Percentiles rank a stretch among this genome's conserved stretches.
Evolutionary conservation across 1,139 yeast species (phyloP).

Genomic region (Candida sp.): DNA sequence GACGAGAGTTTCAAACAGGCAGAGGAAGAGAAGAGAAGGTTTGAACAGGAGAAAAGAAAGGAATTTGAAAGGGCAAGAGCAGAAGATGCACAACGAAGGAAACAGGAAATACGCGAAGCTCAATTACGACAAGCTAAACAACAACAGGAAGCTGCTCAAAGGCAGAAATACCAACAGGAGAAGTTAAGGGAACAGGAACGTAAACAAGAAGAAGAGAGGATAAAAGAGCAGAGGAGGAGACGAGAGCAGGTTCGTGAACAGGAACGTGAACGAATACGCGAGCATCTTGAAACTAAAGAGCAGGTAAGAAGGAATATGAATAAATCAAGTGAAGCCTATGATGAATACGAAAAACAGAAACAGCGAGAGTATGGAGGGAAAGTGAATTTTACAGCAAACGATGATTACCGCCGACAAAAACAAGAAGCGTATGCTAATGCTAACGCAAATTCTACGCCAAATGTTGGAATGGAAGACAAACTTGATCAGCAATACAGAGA

Average conservation of each 20-base stretch:
- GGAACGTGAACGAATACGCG: neutral
- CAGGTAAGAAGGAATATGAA: no score
- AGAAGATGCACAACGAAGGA: constrained; percentile 9
- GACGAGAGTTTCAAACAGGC: constrained; percentile 11
- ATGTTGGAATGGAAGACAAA: constrained; percentile 2
- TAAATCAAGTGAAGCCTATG: no score
- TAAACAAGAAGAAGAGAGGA: constrained; percentile 7
- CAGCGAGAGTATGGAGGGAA: neutral
- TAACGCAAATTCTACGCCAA: neutral
- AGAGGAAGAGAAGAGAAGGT: constrained; percentile 9
- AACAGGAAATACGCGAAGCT: constrained; percentile 5
- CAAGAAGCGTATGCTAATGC: neutral
- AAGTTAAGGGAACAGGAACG: constrained; percentile 4
- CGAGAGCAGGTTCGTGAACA: constrained; percentile 4
- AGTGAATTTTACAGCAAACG: no score
- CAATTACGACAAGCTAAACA: constrained; percentile 1
- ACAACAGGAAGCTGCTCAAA: constrained; percentile 1
- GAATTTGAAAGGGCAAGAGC: constrained; percentile 9
- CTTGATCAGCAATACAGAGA: constrained; percentile 4
- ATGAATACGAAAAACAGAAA: neutral
- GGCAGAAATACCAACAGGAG: constrained; percentile 4
- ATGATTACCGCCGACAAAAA: neutral
- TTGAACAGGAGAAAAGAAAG: constrained; percentile 8
- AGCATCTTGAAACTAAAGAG: neutral
- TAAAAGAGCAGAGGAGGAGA: constrained; percentile 4